Evolutionary conservation across 495 filamentous ascomycete species (phyloP).

Genomic region (Penicillium verhagenii): DNA sequence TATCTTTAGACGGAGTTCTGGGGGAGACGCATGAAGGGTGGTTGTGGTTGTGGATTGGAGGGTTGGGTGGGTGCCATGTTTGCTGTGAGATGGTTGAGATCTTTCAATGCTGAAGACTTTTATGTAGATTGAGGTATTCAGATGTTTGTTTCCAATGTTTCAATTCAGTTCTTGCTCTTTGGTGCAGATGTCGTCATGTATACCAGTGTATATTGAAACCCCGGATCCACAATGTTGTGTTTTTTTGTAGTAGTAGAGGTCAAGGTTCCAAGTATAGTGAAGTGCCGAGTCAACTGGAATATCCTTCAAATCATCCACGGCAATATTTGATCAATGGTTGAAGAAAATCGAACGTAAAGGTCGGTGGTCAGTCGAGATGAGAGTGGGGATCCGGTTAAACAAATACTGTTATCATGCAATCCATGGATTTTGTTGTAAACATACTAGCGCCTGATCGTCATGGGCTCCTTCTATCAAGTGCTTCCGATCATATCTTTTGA

Average conservation of each 20-base stretch:
- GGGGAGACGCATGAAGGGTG: slow-evolving; percentile 32
- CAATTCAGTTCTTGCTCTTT: too few relatives aligned
- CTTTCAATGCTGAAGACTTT: too few relatives aligned
- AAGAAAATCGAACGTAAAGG: background rate
- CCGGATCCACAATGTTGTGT: too few relatives aligned
- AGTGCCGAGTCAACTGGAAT: too few relatives aligned
- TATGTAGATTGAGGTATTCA: too few relatives aligned
- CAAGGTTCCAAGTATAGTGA: too few relatives aligned
- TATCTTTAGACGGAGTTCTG: slow-evolving; percentile 42
- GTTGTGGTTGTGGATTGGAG: background rate
- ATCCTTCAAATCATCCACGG: too few relatives aligned
- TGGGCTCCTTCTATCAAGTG: too few relatives aligned
- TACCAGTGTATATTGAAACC: background rate
- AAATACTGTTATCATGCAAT: background rate
- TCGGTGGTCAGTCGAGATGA: background rate
- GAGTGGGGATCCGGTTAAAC: background rate
- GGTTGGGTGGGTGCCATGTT: background rate
- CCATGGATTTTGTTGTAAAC: too few relatives aligned
- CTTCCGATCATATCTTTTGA: too few relatives aligned
- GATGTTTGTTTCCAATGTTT: too few relatives aligned
- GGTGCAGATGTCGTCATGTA: background rate
- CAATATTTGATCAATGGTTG: background rate
- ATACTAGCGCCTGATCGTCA: background rate
- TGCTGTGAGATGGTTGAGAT: background rate
- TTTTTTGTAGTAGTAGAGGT: too few relatives aligned